A percentile compares a stretch with the other conserved stretches of the same genome.
Conservation (phyloP, 2,329 filamentous ascomycete species). For the Tolypocladium ovalisporum region DNA sequence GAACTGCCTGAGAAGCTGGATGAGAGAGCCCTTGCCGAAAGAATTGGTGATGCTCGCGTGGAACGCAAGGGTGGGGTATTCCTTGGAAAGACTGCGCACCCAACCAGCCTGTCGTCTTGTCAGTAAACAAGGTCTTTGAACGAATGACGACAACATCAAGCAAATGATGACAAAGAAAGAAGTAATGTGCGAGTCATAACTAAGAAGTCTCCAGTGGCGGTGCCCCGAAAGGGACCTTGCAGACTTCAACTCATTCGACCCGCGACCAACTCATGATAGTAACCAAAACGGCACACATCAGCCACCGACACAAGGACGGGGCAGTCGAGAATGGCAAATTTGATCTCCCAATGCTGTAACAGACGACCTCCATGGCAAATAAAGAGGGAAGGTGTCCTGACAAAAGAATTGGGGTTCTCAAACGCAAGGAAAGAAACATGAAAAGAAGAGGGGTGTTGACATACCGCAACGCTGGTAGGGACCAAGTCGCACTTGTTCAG, state of each 20-base stretch:
- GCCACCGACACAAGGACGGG: constrained; percentile 33
- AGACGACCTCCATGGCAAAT: constrained; percentile 70
- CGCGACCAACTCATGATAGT: constrained; percentile 66
- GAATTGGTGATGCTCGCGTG: constrained; percentile 91
- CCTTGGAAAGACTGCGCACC: constrained; percentile 80
- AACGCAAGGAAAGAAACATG: constrained; percentile 16
- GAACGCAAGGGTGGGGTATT: constrained; percentile 90
- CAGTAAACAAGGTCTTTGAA: not conserved
- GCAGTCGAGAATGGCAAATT: constrained; percentile 38
- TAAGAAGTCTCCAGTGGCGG: constrained; percentile 85
- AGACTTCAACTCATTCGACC: constrained; percentile 96
- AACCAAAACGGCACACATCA: constrained; percentile 84
- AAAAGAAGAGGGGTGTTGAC: not conserved
- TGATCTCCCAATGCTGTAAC: constrained; percentile 99
- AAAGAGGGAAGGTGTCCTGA: constrained; percentile 75
- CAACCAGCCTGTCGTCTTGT: constrained; percentile 63
- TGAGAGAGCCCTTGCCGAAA: constrained; percentile 91
- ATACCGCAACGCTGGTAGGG: constrained; percentile 84
- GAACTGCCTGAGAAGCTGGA: constrained; percentile 86
- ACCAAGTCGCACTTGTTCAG: constrained; percentile 60
- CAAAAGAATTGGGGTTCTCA: constrained; percentile 52
- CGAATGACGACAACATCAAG: constrained; percentile 7
- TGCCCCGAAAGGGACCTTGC: constrained; percentile 44
- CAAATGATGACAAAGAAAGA: constrained; percentile 10
- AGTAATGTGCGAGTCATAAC: constrained; percentile 81